A percentile compares a stretch with the other conserved stretches of the same genome.
phyloP scores from a whole-genome alignment of 2,329 filamentous ascomycete species.

The Calonectria pauciramosa region DNA sequence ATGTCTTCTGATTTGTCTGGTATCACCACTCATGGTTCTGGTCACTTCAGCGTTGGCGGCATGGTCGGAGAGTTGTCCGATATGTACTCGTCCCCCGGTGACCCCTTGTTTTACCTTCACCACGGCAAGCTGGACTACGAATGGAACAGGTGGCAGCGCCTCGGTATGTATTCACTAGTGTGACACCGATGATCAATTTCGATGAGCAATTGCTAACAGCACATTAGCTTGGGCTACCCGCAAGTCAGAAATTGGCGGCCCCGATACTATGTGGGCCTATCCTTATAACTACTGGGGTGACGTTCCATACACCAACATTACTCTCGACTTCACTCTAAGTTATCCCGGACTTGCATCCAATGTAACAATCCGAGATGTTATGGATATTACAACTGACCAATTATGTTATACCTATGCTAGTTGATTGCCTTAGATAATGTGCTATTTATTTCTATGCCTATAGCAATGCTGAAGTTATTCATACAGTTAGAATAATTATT shows the following conservation, averaged over 20 bases:
- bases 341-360: conserved; percentile 13
- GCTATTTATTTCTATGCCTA: not conserved
- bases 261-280: conserved; percentile 21
- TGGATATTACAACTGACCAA: not conserved
- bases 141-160: conserved; percentile 22
- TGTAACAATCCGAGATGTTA: conserved; percentile 12
- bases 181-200: not conserved
- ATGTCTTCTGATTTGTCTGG: conserved; percentile 20
- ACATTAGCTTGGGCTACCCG: conserved; percentile 20
- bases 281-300: conserved; percentile 19
- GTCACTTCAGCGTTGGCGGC: conserved; percentile 17
- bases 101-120: conserved; percentile 16
- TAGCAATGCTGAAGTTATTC: not conserved
- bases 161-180: not conserved
- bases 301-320: conserved; percentile 15
- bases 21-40: conserved; percentile 16
- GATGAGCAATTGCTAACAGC: conserved; percentile 2
- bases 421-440: not conserved
- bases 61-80: conserved; percentile 21
- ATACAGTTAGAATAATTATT: not conserved
- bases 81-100: conserved; percentile 21
- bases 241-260: conserved; percentile 16
- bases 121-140: conserved; percentile 18
- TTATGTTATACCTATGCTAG: conserved; percentile 9
- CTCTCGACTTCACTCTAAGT: conserved; percentile 8